Evolutionary conservation across 257 asterid species (phyloP), one percentile per base, ranked within the genome.

Genomic region (Avicennia marina): DNA sequence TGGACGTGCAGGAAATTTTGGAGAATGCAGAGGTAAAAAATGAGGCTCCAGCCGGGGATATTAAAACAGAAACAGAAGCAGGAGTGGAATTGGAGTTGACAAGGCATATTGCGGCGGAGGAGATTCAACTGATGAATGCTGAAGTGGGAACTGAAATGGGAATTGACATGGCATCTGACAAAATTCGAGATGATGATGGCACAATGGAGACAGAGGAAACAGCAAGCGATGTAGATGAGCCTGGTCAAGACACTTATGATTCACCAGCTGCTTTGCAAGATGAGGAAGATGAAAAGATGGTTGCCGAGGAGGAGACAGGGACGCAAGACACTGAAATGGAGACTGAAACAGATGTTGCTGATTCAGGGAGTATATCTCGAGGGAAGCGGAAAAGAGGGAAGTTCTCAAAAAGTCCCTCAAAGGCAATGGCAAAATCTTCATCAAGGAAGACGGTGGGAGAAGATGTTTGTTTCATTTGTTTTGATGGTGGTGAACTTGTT

Each of bases 391-490:
- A 91, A 82, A 80, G 85, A 67, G 87, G 83, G 50, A 85, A 73
- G 70, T 58, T 72, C 21, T 58, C 81, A 31, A 83, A 77, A 64
- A 80, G 63, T 74, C 43, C 70, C 19, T 71, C 73, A 9, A 90
- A 73, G 71, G 39, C 74, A 38, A 38, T 71, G 4, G 41, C 75
- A 47, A 83, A 67, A 73, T 58, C 86, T 59, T 64, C 81, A 40
- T 58, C 76, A 38, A 76, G 67, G 78, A 85, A 83, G 78, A 44
- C 68, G 0, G 75, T 68, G 21, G 96, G 77, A 25, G 97, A 91
- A 60, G 96, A 91, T 67, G 98, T 91, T 53, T 91, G 98, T 69
- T 88, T 91, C 81, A 85, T 91, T 71, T 91, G 98, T 88, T 91
- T 91, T 60, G 97, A 91, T 72, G 98, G 98, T 47, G 98, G 98